These are phyloP conservation scores for Dendrocalamus latiflorus DNA, from an alignment of 202 grass and related monocot species.

Conservation along the genomic window DNA sequence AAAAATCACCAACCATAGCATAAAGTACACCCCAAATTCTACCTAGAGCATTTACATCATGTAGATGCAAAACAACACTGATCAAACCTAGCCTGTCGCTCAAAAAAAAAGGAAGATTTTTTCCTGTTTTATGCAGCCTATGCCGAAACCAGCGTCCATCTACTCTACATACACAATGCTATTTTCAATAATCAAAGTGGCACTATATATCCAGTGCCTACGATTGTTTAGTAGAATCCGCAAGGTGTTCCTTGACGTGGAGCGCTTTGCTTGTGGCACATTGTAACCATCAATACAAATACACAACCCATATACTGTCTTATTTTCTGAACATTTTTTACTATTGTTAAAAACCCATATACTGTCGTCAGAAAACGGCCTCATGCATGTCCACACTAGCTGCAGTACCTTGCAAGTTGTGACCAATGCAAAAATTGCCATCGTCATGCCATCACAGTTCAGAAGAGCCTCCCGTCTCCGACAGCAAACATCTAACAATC, in stretches of 20 bases:
- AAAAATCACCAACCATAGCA: too few species aligned
- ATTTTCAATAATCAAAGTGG: background rate
- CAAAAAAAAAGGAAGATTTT: background rate
- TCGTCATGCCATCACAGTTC: background rate
- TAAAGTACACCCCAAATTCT: background rate
- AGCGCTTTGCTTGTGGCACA: background rate
- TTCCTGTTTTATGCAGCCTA: background rate
- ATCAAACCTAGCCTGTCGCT: background rate
- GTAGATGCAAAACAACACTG: background rate
- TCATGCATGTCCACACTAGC: background rate
- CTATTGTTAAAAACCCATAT: background rate
- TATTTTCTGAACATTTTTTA: background rate
- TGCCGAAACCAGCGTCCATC: background rate
- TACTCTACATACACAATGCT: background rate
- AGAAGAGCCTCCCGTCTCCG: background rate
- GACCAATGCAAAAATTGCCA: background rate
- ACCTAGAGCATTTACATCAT: background rate
- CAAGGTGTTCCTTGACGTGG: background rate
- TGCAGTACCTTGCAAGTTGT: background rate
- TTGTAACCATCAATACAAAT: background rate
- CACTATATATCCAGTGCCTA: background rate
- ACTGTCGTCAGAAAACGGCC: background rate
- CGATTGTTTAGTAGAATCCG: background rate
- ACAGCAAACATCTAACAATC: background rate
- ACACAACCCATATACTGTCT: background rate